These are phyloP conservation scores for Ustilago xerochloae DNA, from an alignment of 1,284 basidiomycete species.

Conservation along the genomic window DNA sequence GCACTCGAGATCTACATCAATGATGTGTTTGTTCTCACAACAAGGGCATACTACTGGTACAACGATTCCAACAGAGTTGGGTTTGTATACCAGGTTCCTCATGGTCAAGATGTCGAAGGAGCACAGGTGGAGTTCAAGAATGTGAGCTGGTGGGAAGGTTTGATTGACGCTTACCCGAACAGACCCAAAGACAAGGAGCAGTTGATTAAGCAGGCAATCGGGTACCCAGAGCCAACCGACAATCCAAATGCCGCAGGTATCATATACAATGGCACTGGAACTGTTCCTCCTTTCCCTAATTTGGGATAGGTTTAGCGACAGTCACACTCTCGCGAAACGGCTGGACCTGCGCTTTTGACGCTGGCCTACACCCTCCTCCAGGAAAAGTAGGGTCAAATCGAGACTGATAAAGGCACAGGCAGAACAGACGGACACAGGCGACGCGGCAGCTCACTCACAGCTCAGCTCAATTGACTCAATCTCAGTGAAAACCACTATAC, in stretches of 20 bases:
- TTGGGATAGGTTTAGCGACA: conserved; percentile 1
- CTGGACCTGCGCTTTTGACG: too few relatives aligned
- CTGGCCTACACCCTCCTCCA: too few relatives aligned
- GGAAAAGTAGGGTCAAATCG: too few relatives aligned
- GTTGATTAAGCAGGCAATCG: conserved; percentile 19
- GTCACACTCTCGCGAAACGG: not conserved
- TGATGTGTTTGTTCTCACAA: conserved; percentile 35
- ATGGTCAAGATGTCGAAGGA: not conserved
- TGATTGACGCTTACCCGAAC: conserved; percentile 33
- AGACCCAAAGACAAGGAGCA: conserved; percentile 22
- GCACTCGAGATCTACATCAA: conserved; percentile 46
- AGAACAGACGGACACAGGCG: too few relatives aligned
- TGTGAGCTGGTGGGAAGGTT: conserved; percentile 38
- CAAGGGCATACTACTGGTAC: conserved; percentile 40
- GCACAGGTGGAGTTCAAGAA: conserved; percentile 9
- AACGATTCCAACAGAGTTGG: conserved; percentile 15
- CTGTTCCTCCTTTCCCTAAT: conserved; percentile 18
- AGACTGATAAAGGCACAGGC: too few relatives aligned
- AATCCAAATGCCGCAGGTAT: conserved; percentile 28
- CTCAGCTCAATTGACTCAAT: too few relatives aligned
- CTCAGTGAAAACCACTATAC: too few relatives aligned
- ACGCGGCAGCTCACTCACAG: too few relatives aligned
- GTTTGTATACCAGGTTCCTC: conserved; percentile 28
- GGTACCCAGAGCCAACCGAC: conserved; percentile 27
- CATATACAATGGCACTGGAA: conserved; percentile 30